Conservation (phyloP, 495 filamentous ascomycete genomes). For the Penicillium parvum region DNA sequence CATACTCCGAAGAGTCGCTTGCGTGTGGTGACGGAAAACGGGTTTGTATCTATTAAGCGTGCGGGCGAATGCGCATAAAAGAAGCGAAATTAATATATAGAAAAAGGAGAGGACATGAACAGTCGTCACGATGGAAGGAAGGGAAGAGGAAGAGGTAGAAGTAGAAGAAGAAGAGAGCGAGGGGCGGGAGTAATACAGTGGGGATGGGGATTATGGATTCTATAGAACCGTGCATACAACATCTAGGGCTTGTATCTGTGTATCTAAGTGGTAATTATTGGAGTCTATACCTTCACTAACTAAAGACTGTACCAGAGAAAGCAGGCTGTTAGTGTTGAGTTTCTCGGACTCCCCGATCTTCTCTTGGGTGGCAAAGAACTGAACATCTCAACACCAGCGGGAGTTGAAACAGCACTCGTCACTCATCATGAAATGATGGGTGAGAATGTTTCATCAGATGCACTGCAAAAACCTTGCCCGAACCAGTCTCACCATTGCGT, state of each 20-base stretch:
- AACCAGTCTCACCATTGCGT: constrained; percentile 22
- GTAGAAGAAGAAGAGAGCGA: constrained; percentile 16
- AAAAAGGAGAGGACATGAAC: constrained; percentile 49
- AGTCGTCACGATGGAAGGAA: constrained; percentile 22
- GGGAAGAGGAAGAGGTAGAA: constrained; percentile 18
- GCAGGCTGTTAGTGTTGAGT: too few relatives aligned
- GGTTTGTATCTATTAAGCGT: constrained; percentile 39
- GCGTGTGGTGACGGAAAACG: constrained; percentile 22
- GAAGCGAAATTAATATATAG: constrained; percentile 49
- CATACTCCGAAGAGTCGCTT: constrained; percentile 16
- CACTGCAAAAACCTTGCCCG: constrained; percentile 6
- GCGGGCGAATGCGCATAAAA: constrained; percentile 47
- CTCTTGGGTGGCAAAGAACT: constrained; percentile 10
- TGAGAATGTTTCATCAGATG: constrained; percentile 17
- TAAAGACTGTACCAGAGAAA: too few relatives aligned
- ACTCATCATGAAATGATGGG: too few relatives aligned
- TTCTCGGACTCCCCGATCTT: constrained; percentile 23
- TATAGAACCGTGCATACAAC: neutral
- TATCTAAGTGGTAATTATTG: too few relatives aligned
- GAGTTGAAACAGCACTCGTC: constrained; percentile 6
- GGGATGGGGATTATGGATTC: constrained; percentile 7
- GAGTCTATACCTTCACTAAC: too few relatives aligned
- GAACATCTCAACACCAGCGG: too few relatives aligned
- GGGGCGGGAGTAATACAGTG: constrained; percentile 42
- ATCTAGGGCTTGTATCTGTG: constrained; percentile 11